Evolutionary conservation across 2,329 filamentous ascomycete genomes (phyloP).

Genomic region (Verticillium isaacii): DNA sequence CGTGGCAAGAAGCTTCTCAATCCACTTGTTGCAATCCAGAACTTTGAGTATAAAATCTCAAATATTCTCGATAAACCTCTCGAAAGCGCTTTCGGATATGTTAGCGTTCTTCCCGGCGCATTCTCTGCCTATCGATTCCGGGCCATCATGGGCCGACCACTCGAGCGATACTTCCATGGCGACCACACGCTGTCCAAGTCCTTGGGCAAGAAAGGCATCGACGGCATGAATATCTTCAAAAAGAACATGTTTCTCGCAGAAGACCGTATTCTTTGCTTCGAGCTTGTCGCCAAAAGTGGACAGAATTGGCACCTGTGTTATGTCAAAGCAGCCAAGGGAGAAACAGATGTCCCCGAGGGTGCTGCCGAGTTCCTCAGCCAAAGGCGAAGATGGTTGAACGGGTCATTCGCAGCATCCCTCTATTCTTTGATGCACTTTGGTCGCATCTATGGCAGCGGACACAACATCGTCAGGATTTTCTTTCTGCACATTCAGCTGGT

Average conservation of each 20-base stretch:
- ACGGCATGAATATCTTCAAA: slow-evolving; percentile 97
- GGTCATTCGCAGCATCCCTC: slow-evolving; percentile 83
- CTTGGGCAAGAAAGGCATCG: slow-evolving; percentile 86
- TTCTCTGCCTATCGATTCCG: slow-evolving; percentile 89
- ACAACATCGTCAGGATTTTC: slow-evolving; percentile 88
- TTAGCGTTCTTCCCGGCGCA: slow-evolving; percentile 83
- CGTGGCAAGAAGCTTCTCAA: slow-evolving; percentile 79
- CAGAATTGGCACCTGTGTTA: slow-evolving; percentile 92
- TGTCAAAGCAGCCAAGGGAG: slow-evolving; percentile 87
- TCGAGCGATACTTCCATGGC: slow-evolving; percentile 92
- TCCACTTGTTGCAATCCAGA: slow-evolving; percentile 81
- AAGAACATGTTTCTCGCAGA: slow-evolving; percentile 98
- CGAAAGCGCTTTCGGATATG: slow-evolving; percentile 84
- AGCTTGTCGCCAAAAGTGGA: slow-evolving; percentile 84
- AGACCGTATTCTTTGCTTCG: slow-evolving; percentile 92
- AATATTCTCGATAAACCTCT: slow-evolving; percentile 89
- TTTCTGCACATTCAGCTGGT: slow-evolving; percentile 85
- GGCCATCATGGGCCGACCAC: slow-evolving; percentile 81
- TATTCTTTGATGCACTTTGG: slow-evolving; percentile 91
- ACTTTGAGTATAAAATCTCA: slow-evolving; percentile 94
- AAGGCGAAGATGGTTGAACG: slow-evolving; percentile 87
- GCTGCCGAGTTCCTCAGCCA: slow-evolving; percentile 86
- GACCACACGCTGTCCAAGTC: slow-evolving; percentile 84
- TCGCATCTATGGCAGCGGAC: slow-evolving; percentile 86
- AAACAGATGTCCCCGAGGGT: slow-evolving; percentile 87